Base-by-base conservation (phyloP, 1,284 basidiomycete species). In the Cutaneotrichosporon dermatis region DNA sequence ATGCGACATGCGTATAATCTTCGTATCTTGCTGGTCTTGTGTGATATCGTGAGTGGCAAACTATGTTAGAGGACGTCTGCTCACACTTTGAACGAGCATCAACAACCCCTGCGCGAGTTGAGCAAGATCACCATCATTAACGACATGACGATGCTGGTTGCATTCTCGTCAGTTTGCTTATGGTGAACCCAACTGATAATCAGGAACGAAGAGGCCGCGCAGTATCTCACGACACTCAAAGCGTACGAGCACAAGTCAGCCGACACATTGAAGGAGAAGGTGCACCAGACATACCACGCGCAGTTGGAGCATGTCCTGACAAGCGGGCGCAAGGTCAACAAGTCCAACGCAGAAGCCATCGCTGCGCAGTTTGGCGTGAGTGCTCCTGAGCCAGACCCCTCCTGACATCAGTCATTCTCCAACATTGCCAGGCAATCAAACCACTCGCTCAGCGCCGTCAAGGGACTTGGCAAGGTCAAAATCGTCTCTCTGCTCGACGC, bases 391-490 rank as follows among this genome's bases (percentile, higher is more conserved):
- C 33, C 34, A 5, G 16, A 40, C 3, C 12, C 10, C 10, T 57
- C 57, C 42, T 55, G 51, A 25, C 25, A 15, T 11, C 52, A 76
- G 93, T 92, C 89, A 65, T 90, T 98, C 66, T 84, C 87, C 4
- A 85, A 86, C 59, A 89, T 94, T 48, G 84, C 88, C 4, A 82
- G 80, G 54, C 87, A 90, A 1, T 84, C 86, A 1, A 78, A 87
- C 1, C 88, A 90, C 53, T 85, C 88, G 62, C 79, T 99, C 1
- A 83, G 86, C 54, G 85, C 85, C 55, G 86, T 96, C 46, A 94
- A 96, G 4, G 96, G 96, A 0, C 88, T 99, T 58, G 96, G 96
- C 3, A 90, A 91, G 65, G 87, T 93, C 57, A 99, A 99, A 78
- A 92, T 95, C 40, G 89, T 86, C 12, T 76, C 82, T 1, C 71